A percentile compares a stretch with the other conserved stretches of the same genome.
Conservation (phyloP, 148 eudicot genomes). For the Diospyros lotus region DNA sequence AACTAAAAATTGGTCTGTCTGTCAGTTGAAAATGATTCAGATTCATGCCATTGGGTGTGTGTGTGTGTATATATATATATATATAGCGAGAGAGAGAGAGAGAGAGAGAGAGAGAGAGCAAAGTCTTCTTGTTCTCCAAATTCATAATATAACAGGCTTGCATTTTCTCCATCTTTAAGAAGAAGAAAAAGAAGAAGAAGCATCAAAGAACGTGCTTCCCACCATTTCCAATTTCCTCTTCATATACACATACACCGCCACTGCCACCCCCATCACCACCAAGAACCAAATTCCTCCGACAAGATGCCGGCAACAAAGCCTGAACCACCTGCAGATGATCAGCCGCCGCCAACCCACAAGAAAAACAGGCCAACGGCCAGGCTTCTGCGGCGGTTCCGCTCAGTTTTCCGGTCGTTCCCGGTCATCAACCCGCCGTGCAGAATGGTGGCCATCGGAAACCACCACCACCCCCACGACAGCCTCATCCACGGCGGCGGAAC, state of each 20-base stretch:
- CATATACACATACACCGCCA: background rate
- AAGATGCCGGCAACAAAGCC: conserved; percentile 29
- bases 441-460: conserved; percentile 47
- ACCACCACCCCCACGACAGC: conserved; percentile 33
- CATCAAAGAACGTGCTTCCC: background rate
- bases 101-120: no score
- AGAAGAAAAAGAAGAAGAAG: no score
- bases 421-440: conserved; percentile 55
- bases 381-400: conserved; percentile 41
- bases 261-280: background rate
- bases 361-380: conserved; percentile 42
- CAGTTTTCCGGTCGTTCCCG: conserved; percentile 65
- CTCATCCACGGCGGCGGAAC: conserved; percentile 54
- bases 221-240: background rate
- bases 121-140: no score
- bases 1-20: no score
- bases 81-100: no score
- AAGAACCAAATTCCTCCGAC: background rate
- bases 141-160: background rate
- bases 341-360: conserved; percentile 31
- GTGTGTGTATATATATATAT: no score
- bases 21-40: no score
- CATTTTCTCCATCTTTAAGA: background rate
- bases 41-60: no score
- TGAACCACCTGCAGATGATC: conserved; percentile 13